Base-by-base conservation (phyloP, 2,329 filamentous ascomycete genomes). In the Pseudogymnoascus sp. region DNA sequence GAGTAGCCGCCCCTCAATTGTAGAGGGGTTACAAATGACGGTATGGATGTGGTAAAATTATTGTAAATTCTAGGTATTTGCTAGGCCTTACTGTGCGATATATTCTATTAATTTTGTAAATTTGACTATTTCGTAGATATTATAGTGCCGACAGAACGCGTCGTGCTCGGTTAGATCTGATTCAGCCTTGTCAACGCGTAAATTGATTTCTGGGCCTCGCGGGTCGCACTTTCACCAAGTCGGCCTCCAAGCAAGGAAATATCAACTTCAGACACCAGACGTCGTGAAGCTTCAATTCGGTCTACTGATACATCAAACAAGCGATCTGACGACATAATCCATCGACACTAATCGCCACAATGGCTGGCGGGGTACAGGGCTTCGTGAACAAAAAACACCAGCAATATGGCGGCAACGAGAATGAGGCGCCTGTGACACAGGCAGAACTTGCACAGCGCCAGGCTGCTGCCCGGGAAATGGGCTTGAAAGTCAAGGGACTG, bases 161-260 rank as follows among this genome's bases (percentile, higher is more conserved):
- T 56, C 10, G 10, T 11, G 3, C 11, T 33, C 47, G 47, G 47
- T 33, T 56, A 56, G 47, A 3, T 18, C 2, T 18, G 25, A n/a
- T 56, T 56, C 47, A 56, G 47, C 47, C 47, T 56, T 56, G 47
- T 7, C 8, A 33, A 56, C 47, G 47, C 47, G 47, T 56, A 56
- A 33, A 56, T 56, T 33, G 28, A 56, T 44, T 44, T 5, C 42
- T 44, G 4, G 21, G 25, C 47, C 47, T 56, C 47, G 47, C 25
- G 47, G 25, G 47, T 56, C 25, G 8, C 47, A 56, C 25, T 56
- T 56, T 56, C 47, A 56, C n/a, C 47, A 18, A 31, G 47, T 56
- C 47, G 25, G 47, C n/a, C 5, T 18, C 10, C n/a, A 5, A 33
- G 25, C 25, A 31, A 16, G 2, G 25, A 56, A 56, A 33, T 11